A percentile compares a stretch with the other conserved stretches of the same genome.
Conservation (phyloP, 768 basidiomycete genomes). For the Pholiota microspora region DNA sequence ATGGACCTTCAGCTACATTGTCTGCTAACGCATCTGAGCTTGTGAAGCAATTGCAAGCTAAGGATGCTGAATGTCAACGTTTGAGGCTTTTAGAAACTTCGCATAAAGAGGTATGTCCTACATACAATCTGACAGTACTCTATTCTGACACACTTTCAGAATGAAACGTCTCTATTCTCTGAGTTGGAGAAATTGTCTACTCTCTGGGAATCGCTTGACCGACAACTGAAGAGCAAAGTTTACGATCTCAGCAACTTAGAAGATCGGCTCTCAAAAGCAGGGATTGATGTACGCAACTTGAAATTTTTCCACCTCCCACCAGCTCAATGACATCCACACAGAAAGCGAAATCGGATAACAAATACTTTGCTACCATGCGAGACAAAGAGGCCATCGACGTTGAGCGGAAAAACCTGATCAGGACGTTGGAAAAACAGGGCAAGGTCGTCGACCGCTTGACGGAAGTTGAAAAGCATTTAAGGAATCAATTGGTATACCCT, state of each 20-base stretch:
- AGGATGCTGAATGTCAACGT: conserved; percentile 65
- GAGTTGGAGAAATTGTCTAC: conserved; percentile 86
- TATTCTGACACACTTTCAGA: conserved; percentile 35
- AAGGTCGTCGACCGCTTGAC: conserved; percentile 62
- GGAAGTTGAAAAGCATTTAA: conserved; percentile 62
- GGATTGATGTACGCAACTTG: conserved; percentile 59
- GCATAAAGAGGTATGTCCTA: conserved; percentile 53
- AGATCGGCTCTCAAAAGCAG: conserved; percentile 62
- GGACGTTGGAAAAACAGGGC: conserved; percentile 45
- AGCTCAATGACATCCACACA: conserved; percentile 27
- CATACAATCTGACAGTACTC: background rate
- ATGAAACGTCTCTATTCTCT: conserved; percentile 72
- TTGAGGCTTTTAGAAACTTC: conserved; percentile 65
- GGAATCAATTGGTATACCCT: conserved; percentile 54
- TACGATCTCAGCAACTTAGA: conserved; percentile 78
- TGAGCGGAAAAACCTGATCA: conserved; percentile 64
- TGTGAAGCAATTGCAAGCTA: conserved; percentile 52
- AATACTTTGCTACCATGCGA: conserved; percentile 88
- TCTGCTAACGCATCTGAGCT: conserved; percentile 54
- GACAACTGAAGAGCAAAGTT: conserved; percentile 80
- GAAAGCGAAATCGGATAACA: conserved; percentile 97
- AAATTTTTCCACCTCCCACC: background rate
- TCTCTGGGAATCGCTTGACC: conserved; percentile 83
- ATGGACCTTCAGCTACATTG: conserved; percentile 52
- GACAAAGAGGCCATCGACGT: conserved; percentile 80